Evolutionary conservation across 2,329 filamentous ascomycete species (phyloP), one percentile per base, ranked within the genome.

Genomic region (Gnomoniopsis sp.): DNA sequence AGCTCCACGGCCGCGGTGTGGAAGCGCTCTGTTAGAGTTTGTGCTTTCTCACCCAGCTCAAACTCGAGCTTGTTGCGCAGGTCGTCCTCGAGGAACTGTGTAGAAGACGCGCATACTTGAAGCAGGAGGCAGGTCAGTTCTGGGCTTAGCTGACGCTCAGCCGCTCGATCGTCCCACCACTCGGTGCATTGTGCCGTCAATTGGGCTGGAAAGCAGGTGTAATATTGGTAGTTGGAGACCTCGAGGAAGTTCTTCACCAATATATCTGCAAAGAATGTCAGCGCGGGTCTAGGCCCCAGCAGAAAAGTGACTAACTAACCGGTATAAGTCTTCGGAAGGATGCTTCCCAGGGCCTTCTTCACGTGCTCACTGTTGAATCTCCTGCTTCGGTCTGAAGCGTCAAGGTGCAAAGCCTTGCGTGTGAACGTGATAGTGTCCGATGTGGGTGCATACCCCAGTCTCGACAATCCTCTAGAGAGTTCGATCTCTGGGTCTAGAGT

Each of bases 81-180:
- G 19, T 69, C 67, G 10, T 68, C 60, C 6, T 73, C 69, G 3
- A 80, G 67, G 54, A 73, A 79, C 43, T 77, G 75, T 1, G 73
- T 68, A 1, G 78, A 75, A 58, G 76, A 77, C 11, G 78, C 75
- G 54, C 76, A 79, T 4, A 79, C 71, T 23, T 77, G 72, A 15
- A 80, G 61, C 6, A 81, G 69, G 23, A 81, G 67, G 65, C 76
- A 78, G 2, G 78, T 81, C 47, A 80, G 75, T 53, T 75, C 76
- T 3, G 74, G 70, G 7, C 72, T 74, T 2, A 77, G 67, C 15
- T 65, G 65, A 14, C 70, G 70, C 12, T 70, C 68, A 19, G 61
- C 65, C 19, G 68, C 63, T 61, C 74, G 68, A 55, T 73, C 67
- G 36, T 69, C 63, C 76, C 78, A 80, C 78, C 78, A 80, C 36